Percentiles rank a stretch among this genome's conserved stretches.
These are phyloP conservation scores for Acrasis kona DNA, from an alignment of 78 protist species.

Conservation along the genomic window DNA sequence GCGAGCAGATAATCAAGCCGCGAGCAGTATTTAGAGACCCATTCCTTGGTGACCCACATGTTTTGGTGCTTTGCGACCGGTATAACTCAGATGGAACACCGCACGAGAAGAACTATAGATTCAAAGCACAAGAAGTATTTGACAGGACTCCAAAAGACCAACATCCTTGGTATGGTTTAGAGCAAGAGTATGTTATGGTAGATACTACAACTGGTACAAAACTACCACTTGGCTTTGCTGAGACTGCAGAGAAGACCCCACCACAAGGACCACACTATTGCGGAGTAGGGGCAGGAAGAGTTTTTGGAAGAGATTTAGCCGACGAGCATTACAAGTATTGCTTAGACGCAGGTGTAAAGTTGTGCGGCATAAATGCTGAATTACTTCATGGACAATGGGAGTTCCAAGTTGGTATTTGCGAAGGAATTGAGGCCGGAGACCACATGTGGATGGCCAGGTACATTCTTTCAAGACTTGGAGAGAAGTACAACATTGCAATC, in stretches of 20 bases:
- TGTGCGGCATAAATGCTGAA: constrained; percentile 78
- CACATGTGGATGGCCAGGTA: constrained; percentile 49
- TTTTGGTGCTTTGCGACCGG: constrained; percentile 54
- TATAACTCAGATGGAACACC: constrained; percentile 40
- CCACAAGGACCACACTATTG: constrained; percentile 90
- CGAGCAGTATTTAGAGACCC: no score
- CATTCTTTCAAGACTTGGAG: constrained; percentile 52
- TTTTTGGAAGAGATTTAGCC: constrained; percentile 58
- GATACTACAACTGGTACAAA: neutral
- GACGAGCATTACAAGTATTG: constrained; percentile 71
- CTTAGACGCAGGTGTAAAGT: constrained; percentile 62
- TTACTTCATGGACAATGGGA: constrained; percentile 87
- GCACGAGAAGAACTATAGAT: constrained; percentile 27
- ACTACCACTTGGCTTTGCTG: constrained; percentile 78
- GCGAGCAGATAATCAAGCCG: no score
- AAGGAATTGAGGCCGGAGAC: constrained; percentile 69
- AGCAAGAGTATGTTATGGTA: constrained; percentile 72
- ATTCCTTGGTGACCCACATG: no score
- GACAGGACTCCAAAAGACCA: neutral
- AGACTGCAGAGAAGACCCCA: constrained; percentile 63
- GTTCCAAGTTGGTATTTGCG: constrained; percentile 84
- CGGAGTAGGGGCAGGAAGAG: constrained; percentile 57
- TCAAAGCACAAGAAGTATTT: constrained; percentile 6
- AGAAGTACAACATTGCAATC: constrained; percentile 39
- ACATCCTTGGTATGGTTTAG: constrained; percentile 78